Percentiles rank a stretch among this genome's conserved stretches.
phyloP scores from a whole-genome alignment of 2,329 filamentous ascomycete genomes.

The Curvularia verruculosa region DNA sequence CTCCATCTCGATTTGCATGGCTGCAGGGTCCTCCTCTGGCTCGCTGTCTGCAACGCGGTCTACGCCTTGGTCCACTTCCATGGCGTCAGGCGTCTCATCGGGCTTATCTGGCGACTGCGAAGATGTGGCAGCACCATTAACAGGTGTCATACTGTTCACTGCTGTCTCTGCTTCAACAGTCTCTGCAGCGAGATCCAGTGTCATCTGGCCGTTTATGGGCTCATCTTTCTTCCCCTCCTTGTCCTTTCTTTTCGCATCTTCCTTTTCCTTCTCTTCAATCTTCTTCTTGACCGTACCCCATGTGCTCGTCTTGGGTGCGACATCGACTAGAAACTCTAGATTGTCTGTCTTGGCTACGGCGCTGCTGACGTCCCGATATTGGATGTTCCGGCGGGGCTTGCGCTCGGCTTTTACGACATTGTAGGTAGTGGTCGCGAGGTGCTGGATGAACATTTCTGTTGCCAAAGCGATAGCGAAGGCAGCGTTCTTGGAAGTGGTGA shows the following conservation, averaged over 20 bases:
- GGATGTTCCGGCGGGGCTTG: slow-evolving; percentile 90
- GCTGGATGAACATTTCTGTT: slow-evolving; percentile 94
- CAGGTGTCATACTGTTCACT: not conserved
- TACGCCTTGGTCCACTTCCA: slow-evolving; percentile 17
- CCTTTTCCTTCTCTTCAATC: slow-evolving; percentile 50
- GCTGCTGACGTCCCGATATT: slow-evolving; percentile 91
- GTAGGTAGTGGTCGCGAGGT: slow-evolving; percentile 83
- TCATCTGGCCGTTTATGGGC: slow-evolving; percentile 2
- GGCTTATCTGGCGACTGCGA: slow-evolving; percentile 1
- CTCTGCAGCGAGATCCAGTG: slow-evolving; percentile 2
- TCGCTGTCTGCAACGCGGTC: slow-evolving; percentile 31
- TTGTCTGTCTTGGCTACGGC: slow-evolving; percentile 89
- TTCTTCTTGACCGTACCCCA: slow-evolving; percentile 78
- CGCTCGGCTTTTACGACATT: slow-evolving; percentile 88
- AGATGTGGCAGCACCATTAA: not conserved
- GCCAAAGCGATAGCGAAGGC: slow-evolving; percentile 93
- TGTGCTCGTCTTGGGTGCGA: slow-evolving; percentile 83
- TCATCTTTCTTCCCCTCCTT: slow-evolving; percentile 9
- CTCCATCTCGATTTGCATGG: slow-evolving; percentile 50
- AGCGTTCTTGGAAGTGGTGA: slow-evolving; percentile 85
- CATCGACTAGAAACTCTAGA: slow-evolving; percentile 90
- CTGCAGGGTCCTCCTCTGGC: slow-evolving; percentile 38
- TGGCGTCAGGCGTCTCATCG: slow-evolving; percentile 13
- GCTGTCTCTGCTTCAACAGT: slow-evolving; percentile 2
- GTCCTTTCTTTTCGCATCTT: slow-evolving; percentile 13